Evolutionary conservation across 805 yeast species (phyloP).

Genomic region (Candida pseudofarinosa): DNA sequence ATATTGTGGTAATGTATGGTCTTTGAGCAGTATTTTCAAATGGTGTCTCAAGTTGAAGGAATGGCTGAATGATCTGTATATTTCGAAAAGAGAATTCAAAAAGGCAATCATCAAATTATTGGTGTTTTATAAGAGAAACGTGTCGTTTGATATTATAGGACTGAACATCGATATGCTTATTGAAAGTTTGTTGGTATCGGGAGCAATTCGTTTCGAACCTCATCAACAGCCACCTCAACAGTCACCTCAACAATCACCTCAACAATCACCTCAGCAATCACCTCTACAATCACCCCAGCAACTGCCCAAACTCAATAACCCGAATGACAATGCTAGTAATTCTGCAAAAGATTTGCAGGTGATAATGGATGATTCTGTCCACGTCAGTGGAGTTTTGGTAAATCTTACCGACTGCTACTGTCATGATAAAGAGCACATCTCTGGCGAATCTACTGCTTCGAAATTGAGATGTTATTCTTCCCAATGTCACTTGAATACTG

Average conservation of each 20-base stretch:
- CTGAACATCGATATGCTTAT: constrained; percentile 49
- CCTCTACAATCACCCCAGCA: constrained; percentile 1
- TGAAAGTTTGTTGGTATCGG: constrained; percentile 35
- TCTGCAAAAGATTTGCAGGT: constrained; percentile 10
- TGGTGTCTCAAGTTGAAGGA: constrained; percentile 52
- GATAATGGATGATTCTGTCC: constrained; percentile 13
- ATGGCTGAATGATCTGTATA: constrained; percentile 51
- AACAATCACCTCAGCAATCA: not conserved
- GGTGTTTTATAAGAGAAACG: constrained; percentile 46
- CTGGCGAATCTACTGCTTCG: constrained; percentile 7
- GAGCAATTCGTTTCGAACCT: constrained; percentile 35
- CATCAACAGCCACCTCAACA: constrained; percentile 1
- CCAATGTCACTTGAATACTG: constrained; percentile 30
- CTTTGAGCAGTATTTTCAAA: constrained; percentile 44
- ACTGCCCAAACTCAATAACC: not conserved
- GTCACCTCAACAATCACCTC: constrained; percentile 2
- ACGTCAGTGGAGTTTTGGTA: constrained; percentile 39
- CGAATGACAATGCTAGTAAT: not conserved
- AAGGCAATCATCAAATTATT: constrained; percentile 49
- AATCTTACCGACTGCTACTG: constrained; percentile 48
- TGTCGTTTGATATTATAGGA: constrained; percentile 48
- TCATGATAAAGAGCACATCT: constrained; percentile 13
- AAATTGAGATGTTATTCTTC: constrained; percentile 32
- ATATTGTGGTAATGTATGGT: constrained; percentile 44
- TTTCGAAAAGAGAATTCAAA: constrained; percentile 50